Percentiles rank a stretch among this genome's conserved stretches.
phyloP scores from a whole-genome alignment of 257 asterid species.

The Przewalskia tangutica region DNA sequence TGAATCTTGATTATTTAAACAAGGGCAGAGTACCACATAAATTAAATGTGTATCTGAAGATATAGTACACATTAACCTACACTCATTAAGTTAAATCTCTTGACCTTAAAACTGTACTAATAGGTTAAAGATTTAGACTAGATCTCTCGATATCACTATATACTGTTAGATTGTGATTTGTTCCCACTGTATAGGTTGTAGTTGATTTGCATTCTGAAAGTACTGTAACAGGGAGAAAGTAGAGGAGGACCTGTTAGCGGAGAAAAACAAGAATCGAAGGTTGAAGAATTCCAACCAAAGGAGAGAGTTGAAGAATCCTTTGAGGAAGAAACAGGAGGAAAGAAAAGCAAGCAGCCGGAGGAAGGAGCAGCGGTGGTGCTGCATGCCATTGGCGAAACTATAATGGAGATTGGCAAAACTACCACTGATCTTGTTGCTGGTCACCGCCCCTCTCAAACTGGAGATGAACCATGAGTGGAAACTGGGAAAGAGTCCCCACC shows the following conservation, averaged over 20 bases:
- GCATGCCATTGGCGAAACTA: constrained; percentile 78
- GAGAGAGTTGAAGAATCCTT: constrained; percentile 4
- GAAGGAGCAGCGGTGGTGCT: constrained; percentile 14
- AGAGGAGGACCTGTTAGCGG: constrained; percentile 1
- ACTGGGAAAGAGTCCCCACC: not conserved
- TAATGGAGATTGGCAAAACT: constrained; percentile 71
- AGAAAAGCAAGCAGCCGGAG: constrained; percentile 2
- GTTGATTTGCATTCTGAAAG: not conserved
- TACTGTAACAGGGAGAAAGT: not conserved
- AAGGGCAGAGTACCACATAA: no score
- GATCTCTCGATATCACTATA: no score
- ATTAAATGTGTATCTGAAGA: no score
- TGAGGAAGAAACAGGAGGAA: constrained; percentile 5
- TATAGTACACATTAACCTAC: no score
- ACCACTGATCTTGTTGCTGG: constrained; percentile 58
- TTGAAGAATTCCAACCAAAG: not conserved
- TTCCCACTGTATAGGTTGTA: not conserved
- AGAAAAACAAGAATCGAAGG: not conserved
- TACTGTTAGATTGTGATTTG: no score
- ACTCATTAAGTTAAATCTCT: no score
- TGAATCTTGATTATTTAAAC: no score
- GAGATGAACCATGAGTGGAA: not conserved
- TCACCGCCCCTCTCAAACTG: constrained; percentile 4
- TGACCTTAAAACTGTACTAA: no score
- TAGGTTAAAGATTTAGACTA: no score